Evolutionary conservation across 2,329 filamentous ascomycete species (phyloP).

Genomic region (Botrytis squamosa): DNA sequence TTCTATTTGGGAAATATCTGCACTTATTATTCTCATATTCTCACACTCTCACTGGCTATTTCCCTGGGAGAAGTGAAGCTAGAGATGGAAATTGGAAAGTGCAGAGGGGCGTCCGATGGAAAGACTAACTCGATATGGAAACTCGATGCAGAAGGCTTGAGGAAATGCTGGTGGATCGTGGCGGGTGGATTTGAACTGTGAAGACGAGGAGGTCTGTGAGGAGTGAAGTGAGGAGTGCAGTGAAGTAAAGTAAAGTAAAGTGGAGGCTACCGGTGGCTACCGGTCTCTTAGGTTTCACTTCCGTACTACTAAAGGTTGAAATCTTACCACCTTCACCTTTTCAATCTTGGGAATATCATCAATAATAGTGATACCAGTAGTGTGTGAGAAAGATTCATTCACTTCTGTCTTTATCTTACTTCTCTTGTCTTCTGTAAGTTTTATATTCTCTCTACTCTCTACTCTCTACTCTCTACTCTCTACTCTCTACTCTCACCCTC

Average conservation of each 20-base stretch:
- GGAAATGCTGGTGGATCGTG: neutral
- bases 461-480: no score
- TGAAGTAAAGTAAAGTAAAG: neutral
- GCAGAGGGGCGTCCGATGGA: neutral
- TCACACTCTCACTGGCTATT: neutral
- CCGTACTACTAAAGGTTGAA: constrained; percentile 1
- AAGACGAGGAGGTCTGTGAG: neutral
- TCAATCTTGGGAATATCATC: neutral
- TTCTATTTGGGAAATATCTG: neutral
- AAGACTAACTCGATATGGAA: neutral
- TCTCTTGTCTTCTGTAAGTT: neutral
- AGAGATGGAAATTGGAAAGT: neutral
- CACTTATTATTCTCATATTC: neutral
- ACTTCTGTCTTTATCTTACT: neutral
- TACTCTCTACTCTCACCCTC: neutral
- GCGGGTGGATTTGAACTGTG: neutral
- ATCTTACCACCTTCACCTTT: constrained; percentile 2
- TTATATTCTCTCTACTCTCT: neutral
- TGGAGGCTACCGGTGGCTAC: neutral
- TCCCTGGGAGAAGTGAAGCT: neutral
- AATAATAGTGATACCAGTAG: neutral
- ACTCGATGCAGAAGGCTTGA: neutral
- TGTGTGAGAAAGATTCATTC: neutral
- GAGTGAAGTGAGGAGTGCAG: neutral
- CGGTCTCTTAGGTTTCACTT: neutral